Evolutionary conservation across 2,329 filamentous ascomycete genomes (phyloP), one percentile per base, ranked within the genome.

Genomic region (Phoma sp.): DNA sequence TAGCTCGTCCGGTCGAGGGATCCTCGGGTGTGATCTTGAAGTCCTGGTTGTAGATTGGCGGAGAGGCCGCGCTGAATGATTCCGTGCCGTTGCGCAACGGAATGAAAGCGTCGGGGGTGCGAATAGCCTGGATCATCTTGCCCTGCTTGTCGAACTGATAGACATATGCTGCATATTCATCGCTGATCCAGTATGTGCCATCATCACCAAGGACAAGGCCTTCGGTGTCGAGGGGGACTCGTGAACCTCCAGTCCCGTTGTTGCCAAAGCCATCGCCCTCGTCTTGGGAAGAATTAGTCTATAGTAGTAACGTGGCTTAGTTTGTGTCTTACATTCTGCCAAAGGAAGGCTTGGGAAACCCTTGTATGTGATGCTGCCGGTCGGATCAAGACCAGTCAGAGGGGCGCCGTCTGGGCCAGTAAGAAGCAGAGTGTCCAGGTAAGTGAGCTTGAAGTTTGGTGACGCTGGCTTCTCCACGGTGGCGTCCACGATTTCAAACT

Each of bases 181-280:
- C 88, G 30, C 69, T 72, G 32, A 90, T 77, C 86, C 87, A 91
- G 74, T 89, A 90, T 0, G 79, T 78, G 11, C 83, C 85, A 48
- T 88, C 83, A 0, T 75, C 60, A 42, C 81, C 81, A 6, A 91
- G 77, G 1, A 85, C 83, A 0, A 92, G 75, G 1, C 88, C 88
- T 75, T 92, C 89, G 0, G 83, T 75, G 65, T 92, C 89, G 2
- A 91, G 66, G 0, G 83, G 72, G 28, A 90, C 80, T 11, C 84
- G 78, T 52, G 78, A 80, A 1, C 85, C 87, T 6, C 87, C 87
- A 0, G 81, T 68, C 0, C 87, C 87, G 2, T 76, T 62, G 17
- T 82, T 81, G 1, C 88, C 88, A 66, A 88, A 91, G 3, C 88
- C 88, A 66, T 91, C 83, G 1, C 88, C 88, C 0, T 77, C 78